These are phyloP conservation scores for Backusella liffmaniae DNA, from an alignment of 192 early-diverging fungal species.

Conservation along the genomic window DNA sequence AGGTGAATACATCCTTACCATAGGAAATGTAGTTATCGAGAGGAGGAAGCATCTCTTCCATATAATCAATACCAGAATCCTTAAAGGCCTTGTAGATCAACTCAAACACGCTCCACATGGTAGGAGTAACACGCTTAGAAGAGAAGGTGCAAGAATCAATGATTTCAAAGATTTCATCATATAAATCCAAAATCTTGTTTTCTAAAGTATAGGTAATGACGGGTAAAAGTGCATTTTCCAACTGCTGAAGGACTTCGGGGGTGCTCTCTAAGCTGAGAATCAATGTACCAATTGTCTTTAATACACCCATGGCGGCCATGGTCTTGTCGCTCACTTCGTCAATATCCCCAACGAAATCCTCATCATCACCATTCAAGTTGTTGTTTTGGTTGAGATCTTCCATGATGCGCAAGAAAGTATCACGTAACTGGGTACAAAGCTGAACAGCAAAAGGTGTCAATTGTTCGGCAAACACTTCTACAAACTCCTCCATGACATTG, in stretches of 20 bases:
- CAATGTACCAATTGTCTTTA: slow-evolving; percentile 88
- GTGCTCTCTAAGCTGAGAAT: slow-evolving; percentile 84
- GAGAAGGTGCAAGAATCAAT: slow-evolving; percentile 88
- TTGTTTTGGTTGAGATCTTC: slow-evolving; percentile 59
- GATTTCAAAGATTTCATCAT: slow-evolving; percentile 86
- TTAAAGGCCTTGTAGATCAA: slow-evolving; percentile 78
- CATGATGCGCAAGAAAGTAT: slow-evolving; percentile 88
- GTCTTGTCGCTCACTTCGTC: slow-evolving; percentile 81
- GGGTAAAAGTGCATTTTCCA: slow-evolving; percentile 79
- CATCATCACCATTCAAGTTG: slow-evolving; percentile 29
- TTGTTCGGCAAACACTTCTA: slow-evolving; percentile 87
- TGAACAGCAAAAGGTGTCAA: slow-evolving; percentile 92
- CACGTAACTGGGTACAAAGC: slow-evolving; percentile 80
- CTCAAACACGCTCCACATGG: slow-evolving; percentile 83
- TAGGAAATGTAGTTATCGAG: slow-evolving; percentile 90
- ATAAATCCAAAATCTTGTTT: slow-evolving; percentile 74
- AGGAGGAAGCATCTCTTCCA: slow-evolving; percentile 85
- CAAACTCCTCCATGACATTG: slow-evolving; percentile 86
- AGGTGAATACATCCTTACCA: slow-evolving; percentile 75
- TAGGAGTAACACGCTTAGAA: slow-evolving; percentile 76
- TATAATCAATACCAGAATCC: slow-evolving; percentile 80
- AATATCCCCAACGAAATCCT: slow-evolving; percentile 49
- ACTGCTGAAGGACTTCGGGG: slow-evolving; percentile 71
- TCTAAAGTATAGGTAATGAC: slow-evolving; percentile 79
- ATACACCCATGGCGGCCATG: slow-evolving; percentile 84